Evolutionary conservation across 23 red algal genomes (phyloP).

Genomic region (Gracilariopsis chorda): DNA sequence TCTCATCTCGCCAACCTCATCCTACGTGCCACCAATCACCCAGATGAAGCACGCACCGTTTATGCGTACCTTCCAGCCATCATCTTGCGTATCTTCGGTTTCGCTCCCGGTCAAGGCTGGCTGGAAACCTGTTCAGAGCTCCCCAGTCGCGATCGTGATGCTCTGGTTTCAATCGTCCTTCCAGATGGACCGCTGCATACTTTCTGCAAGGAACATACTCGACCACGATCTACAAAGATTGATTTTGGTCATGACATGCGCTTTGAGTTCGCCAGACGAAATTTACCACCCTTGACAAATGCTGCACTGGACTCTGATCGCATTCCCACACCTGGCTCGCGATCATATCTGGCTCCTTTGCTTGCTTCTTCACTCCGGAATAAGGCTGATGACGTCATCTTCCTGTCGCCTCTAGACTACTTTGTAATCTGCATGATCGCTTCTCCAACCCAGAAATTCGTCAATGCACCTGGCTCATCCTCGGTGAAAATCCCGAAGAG

Average conservation of each 20-base stretch:
- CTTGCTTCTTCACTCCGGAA: not conserved
- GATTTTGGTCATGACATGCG: slow-evolving; percentile 30
- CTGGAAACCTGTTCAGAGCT: slow-evolving; percentile 40
- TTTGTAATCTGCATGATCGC: slow-evolving; percentile 57
- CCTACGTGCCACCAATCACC: slow-evolving; percentile 8
- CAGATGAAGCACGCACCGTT: slow-evolving; percentile 5
- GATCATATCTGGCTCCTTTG: slow-evolving; percentile 25
- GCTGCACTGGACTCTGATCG: not conserved
- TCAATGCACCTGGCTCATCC: not conserved
- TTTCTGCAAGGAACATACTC: slow-evolving; percentile 8
- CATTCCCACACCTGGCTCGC: not conserved
- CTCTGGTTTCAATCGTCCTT: slow-evolving; percentile 16
- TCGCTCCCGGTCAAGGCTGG: slow-evolving; percentile 31
- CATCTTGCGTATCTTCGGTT: slow-evolving; percentile 53
- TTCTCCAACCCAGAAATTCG: slow-evolving; percentile 42
- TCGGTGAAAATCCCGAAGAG: not conserved
- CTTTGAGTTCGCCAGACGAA: slow-evolving; percentile 26
- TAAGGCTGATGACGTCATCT: slow-evolving; percentile 25
- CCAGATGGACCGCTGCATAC: slow-evolving; percentile 43
- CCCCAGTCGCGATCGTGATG: slow-evolving; percentile 19
- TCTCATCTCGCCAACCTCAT: slow-evolving; percentile 34
- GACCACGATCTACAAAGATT: not conserved
- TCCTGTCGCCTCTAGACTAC: slow-evolving; percentile 30
- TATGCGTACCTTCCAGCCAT: slow-evolving; percentile 34
- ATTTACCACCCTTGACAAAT: slow-evolving; percentile 18